phyloP scores from a whole-genome alignment of 2,329 filamentous ascomycete species.

The Colletotrichum liaoningense region DNA sequence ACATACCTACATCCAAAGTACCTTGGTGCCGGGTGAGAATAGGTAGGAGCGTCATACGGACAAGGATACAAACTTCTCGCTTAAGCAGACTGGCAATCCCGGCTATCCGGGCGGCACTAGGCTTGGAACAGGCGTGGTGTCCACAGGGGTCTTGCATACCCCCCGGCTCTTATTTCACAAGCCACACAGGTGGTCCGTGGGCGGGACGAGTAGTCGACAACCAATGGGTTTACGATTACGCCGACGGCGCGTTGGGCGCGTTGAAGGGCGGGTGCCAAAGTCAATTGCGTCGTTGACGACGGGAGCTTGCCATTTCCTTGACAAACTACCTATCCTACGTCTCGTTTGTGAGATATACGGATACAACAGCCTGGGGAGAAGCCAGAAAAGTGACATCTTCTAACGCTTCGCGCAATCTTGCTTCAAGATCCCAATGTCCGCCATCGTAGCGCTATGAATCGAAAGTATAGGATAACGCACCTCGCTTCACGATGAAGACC shows the following conservation, averaged over 20 bases:
- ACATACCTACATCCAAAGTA: too few species aligned
- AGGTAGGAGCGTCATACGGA: neutral
- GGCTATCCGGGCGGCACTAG: neutral
- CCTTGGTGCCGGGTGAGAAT: too few species aligned
- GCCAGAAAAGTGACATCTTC: too few species aligned
- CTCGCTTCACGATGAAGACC: conserved; percentile 59
- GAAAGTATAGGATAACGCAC: too few species aligned
- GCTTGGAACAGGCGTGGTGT: neutral
- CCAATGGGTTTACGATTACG: conserved; percentile 20
- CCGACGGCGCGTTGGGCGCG: neutral
- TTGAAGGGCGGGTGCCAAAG: neutral
- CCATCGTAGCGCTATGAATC: too few species aligned
- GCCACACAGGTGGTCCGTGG: neutral
- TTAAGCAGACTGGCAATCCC: neutral
- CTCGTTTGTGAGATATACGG: too few species aligned
- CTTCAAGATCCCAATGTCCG: too few species aligned
- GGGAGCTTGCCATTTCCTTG: neutral
- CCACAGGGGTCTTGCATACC: neutral
- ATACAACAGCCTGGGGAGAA: neutral
- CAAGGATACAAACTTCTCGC: neutral
- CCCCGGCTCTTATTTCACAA: too few species aligned
- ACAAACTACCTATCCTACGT: neutral
- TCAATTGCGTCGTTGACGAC: conserved; percentile 2
- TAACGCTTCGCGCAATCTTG: too few species aligned
- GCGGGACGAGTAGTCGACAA: too few species aligned